Percentiles rank a stretch among this genome's conserved stretches.
phyloP scores from a whole-genome alignment of 176 grass and related monocot species.

The Guadua angustifolia region DNA sequence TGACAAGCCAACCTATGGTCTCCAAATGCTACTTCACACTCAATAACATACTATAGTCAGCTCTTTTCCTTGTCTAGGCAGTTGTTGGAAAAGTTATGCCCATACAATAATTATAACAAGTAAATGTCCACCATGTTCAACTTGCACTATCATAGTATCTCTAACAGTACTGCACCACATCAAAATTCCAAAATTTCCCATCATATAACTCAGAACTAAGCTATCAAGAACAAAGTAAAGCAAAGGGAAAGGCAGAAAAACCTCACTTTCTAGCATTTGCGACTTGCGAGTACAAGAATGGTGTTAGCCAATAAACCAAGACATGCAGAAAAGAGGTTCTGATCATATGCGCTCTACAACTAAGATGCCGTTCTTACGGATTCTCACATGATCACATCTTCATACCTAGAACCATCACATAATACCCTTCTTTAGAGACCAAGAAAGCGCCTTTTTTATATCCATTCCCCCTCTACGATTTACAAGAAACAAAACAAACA shows the following conservation, averaged over 20 bases:
- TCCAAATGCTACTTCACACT: slow-evolving; percentile 25
- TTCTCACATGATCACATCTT: not conserved
- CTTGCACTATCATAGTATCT: slow-evolving; percentile 22
- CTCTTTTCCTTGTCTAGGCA: not conserved
- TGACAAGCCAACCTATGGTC: not conserved
- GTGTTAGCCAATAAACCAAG: not conserved
- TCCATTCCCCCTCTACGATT: not conserved
- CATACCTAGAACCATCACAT: not conserved
- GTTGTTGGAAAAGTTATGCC: not conserved
- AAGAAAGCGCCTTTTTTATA: not conserved
- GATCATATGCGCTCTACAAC: not conserved
- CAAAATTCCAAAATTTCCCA: not conserved
- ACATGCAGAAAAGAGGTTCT: not conserved
- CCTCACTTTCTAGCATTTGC: not conserved
- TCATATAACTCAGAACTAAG: not conserved
- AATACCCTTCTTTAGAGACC: not conserved
- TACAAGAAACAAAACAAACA: not conserved
- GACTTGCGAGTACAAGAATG: not conserved
- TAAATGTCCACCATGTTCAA: not conserved
- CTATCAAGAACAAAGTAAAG: not conserved
- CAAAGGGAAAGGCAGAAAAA: not conserved
- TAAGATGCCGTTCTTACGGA: not conserved
- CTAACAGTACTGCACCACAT: not conserved
- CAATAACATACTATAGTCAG: not conserved
- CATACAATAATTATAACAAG: slow-evolving; percentile 3